Base-by-base conservation (phyloP, 2,329 filamentous ascomycete genomes). In the Beauveria brongniartii region DNA sequence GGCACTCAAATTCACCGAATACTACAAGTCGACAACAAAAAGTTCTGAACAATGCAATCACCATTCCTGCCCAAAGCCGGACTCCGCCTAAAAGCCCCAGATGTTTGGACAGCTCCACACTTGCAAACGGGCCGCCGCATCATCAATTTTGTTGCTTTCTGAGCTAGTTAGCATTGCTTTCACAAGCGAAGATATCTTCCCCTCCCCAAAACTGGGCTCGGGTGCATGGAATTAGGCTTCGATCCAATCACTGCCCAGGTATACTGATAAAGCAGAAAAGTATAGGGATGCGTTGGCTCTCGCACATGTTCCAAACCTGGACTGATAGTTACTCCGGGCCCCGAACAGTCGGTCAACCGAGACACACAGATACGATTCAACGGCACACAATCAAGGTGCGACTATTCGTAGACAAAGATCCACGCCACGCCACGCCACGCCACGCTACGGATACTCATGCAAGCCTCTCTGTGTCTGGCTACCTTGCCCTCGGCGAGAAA, bases 51-150 rank as follows among this genome's bases (percentile, higher is more conserved):
- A 57, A 24, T 37, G 14, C 46, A 43, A 46, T 46, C 5, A 16
- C 34, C 37, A 59, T 59, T 59, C 56, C 34, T 52, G 40, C 56
- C 56, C 44, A 50, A 55, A 20, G 28, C 30, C 37, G 10, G 10
- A 14, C 22, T 30, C 55, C 46, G 55, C 55, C 34, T 26, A 48
- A 43, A 20, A 20, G 22, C 30, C 55, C 34, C 55, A 50, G 55
- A 43, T 48, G 28, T 47, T 10, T 47, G 22, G 34, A 37, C 26
- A 56, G 34, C 56, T 30, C 46, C 56, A 51, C 56, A 41, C 22
- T 52, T 44, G 26, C 56, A 59, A 59, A 59, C 47, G 56, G 56
- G 47, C 56, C 56, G 56, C 46, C 18, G 55, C 57, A 56, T 43
- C 57, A 59, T 55, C 48, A 44, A 12, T 59, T 60, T 50, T 54